phyloP scores from a whole-genome alignment of 2,329 filamentous ascomycete genomes.

The Diaporthe citriasiana region DNA sequence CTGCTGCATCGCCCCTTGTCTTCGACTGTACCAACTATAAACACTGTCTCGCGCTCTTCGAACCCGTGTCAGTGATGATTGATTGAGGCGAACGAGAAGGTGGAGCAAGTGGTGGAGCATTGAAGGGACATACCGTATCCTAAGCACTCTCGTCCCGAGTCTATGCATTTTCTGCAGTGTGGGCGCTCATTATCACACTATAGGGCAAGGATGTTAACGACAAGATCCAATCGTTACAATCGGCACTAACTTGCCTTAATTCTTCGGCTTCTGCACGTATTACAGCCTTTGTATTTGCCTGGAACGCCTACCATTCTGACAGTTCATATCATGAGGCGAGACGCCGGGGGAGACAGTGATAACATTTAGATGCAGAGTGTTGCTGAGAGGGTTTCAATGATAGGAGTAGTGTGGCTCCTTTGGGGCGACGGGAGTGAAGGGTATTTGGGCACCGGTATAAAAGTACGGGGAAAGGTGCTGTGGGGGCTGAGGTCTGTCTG shows the following conservation, averaged over 20 bases:
- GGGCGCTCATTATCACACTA: constrained; percentile 75
- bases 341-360: neutral
- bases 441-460: constrained; percentile 24
- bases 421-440: constrained; percentile 5
- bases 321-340: constrained; percentile 22
- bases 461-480: constrained; percentile 12
- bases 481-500: constrained; percentile 31
- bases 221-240: neutral
- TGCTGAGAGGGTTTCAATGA: neutral
- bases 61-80: neutral
- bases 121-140: constrained; percentile 65
- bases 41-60: constrained; percentile 66
- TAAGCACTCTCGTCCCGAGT: constrained; percentile 69
- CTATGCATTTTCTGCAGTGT: constrained; percentile 71
- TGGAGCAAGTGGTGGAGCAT: neutral
- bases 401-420: neutral
- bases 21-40: constrained; percentile 72
- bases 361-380: neutral
- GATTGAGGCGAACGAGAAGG: neutral
- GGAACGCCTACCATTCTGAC: constrained; percentile 71
- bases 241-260: constrained; percentile 64
- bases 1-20: constrained; percentile 69
- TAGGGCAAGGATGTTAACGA: neutral
- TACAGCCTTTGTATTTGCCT: constrained; percentile 75
- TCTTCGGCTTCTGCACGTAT: constrained; percentile 71